Percentiles rank a stretch among this genome's conserved stretches.
These are phyloP conservation scores for Beauveria sp. DNA, from an alignment of 2,329 filamentous ascomycete species.

Conservation along the genomic window DNA sequence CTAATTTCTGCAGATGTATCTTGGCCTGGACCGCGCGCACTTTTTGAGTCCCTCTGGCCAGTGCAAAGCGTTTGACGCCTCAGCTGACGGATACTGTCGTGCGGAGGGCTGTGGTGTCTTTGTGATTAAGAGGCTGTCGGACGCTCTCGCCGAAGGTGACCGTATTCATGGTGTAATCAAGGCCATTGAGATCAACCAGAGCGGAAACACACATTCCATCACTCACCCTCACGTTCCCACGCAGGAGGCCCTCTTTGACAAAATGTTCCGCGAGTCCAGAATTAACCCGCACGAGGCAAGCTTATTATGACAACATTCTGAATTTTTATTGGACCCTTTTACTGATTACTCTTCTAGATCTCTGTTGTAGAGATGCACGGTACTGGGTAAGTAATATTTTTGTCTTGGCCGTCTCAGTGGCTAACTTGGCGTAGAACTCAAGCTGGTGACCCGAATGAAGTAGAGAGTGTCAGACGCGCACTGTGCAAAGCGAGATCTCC, in stretches of 20 bases:
- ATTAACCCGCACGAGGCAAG: slow-evolving; percentile 58
- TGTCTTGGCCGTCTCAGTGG: slow-evolving; percentile 15
- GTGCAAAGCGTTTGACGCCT: slow-evolving; percentile 20
- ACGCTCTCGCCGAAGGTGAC: slow-evolving; percentile 39
- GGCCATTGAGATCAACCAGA: slow-evolving; percentile 31
- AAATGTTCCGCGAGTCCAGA: slow-evolving; percentile 2
- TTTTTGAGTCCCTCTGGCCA: slow-evolving; percentile 21
- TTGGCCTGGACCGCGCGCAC: slow-evolving; percentile 12
- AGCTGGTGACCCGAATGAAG: slow-evolving; percentile 37
- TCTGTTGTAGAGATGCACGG: neutral
- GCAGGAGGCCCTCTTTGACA: slow-evolving; percentile 32
- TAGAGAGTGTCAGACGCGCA: slow-evolving; percentile 45
- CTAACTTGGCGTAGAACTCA: slow-evolving; percentile 38
- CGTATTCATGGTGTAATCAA: slow-evolving; percentile 31
- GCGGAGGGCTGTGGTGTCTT: slow-evolving; percentile 39
- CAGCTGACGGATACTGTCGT: slow-evolving; percentile 40
- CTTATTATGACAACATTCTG: neutral
- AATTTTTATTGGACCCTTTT: neutral
- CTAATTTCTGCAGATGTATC: neutral
- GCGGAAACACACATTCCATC: slow-evolving; percentile 28
- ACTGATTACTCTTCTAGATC: neutral
- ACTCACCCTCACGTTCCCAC: slow-evolving; percentile 16
- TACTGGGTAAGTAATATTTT: neutral
- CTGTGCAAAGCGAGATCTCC: slow-evolving; percentile 63
- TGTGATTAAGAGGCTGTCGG: slow-evolving; percentile 37